A percentile compares a stretch with the other conserved stretches of the same genome.
phyloP scores from a whole-genome alignment of 805 yeast genomes.

The Candida dajiaensis region DNA sequence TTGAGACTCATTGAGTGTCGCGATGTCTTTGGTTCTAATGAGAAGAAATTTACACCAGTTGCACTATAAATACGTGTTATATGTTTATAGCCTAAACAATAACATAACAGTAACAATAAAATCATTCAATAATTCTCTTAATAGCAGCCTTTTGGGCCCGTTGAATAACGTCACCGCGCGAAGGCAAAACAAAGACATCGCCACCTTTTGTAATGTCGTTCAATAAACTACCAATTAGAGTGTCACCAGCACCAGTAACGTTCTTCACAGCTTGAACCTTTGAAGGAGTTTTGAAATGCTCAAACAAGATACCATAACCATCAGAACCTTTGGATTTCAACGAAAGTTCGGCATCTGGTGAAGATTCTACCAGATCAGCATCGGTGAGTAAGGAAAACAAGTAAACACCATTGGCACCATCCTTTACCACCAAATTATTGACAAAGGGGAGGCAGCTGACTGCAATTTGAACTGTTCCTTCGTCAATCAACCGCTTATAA shows the following conservation, averaged over 20 bases:
- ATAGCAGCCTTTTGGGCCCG: slow-evolving; percentile 25
- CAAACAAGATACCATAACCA: slow-evolving; percentile 49
- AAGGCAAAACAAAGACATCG: slow-evolving; percentile 1
- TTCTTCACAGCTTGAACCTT: slow-evolving; percentile 40
- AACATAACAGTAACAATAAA: no score
- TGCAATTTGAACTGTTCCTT: slow-evolving; percentile 59
- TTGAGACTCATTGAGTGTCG: slow-evolving; percentile 59
- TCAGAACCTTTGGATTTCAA: slow-evolving; percentile 15
- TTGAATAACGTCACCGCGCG: slow-evolving; percentile 7
- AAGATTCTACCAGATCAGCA: neutral
- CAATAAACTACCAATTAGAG: slow-evolving; percentile 61
- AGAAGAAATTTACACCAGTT: slow-evolving; percentile 28
- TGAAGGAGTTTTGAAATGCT: slow-evolving; percentile 46
- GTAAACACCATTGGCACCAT: slow-evolving; percentile 61
- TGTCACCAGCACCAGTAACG: slow-evolving; percentile 89
- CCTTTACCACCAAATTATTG: slow-evolving; percentile 60
- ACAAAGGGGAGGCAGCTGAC: slow-evolving; percentile 70
- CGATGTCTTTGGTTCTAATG: slow-evolving; percentile 24
- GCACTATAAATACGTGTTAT: no score
- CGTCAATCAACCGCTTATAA: slow-evolving; percentile 24
- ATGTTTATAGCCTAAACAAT: no score
- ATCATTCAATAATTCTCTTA: slow-evolving; percentile 8
- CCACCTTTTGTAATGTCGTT: slow-evolving; percentile 5
- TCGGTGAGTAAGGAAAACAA: slow-evolving; percentile 29
- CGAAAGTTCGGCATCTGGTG: slow-evolving; percentile 9